These are phyloP conservation scores for Hortaea werneckii DNA, from an alignment of 2,329 filamentous ascomycete species.

Conservation along the genomic window DNA sequence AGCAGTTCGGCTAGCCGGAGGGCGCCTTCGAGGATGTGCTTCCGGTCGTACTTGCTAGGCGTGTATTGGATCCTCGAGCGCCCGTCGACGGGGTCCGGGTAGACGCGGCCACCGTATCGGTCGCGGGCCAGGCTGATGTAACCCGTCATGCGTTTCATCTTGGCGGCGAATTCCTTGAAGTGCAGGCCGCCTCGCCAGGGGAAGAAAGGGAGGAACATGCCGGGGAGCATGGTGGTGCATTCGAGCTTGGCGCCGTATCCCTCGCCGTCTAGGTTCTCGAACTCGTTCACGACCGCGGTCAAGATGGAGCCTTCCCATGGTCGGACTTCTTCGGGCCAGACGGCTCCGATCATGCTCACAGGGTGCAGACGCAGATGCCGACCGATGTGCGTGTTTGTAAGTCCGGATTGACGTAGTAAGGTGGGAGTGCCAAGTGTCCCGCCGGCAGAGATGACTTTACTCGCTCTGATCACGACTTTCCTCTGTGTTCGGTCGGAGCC, in stretches of 20 bases:
- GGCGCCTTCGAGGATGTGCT: conserved; percentile 60
- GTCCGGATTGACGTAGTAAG: conserved; percentile 64
- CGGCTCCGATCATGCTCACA: conserved; percentile 44
- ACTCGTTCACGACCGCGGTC: conserved; percentile 64
- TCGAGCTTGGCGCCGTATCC: conserved; percentile 81
- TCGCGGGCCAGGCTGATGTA: conserved; percentile 71
- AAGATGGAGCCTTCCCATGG: conserved; percentile 62
- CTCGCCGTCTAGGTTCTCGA: conserved; percentile 68
- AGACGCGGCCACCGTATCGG: conserved; percentile 63
- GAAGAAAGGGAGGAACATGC: conserved; percentile 50
- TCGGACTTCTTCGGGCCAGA: conserved; percentile 60
- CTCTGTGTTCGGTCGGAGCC: conserved; percentile 44
- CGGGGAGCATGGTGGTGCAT: conserved; percentile 63
- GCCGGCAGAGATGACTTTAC: conserved; percentile 67
- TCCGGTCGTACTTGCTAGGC: conserved; percentile 59
- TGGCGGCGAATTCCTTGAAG: conserved; percentile 61
- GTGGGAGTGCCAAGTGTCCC: conserved; percentile 70
- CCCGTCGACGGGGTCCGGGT: conserved; percentile 57
- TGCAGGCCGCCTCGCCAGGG: conserved; percentile 60
- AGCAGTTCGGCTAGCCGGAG: conserved; percentile 64
- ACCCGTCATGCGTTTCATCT: conserved; percentile 57
- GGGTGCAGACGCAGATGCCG: conserved; percentile 76
- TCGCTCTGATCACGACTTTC: conserved; percentile 63
- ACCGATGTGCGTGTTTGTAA: conserved; percentile 75
- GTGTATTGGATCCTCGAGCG: conserved; percentile 59